Evolutionary conservation across 2,329 filamentous ascomycete genomes (phyloP), one percentile per base, ranked within the genome.

Genomic region (Fusarium coicis): DNA sequence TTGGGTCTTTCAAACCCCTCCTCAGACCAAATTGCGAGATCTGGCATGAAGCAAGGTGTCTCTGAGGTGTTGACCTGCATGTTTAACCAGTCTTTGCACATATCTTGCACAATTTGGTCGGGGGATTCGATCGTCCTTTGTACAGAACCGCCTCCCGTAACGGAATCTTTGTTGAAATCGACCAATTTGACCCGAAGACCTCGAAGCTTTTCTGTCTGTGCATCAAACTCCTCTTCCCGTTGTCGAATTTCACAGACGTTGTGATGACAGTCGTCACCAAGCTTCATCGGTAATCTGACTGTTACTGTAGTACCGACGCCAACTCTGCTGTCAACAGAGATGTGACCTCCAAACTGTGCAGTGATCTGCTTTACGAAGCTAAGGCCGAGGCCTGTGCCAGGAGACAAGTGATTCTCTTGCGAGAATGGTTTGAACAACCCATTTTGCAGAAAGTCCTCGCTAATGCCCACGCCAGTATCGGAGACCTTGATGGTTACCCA

Each of bases 391-490:
- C 92, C 91, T 1, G 89, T 88, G 0, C 92, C 91, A 0, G 88
- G 86, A 0, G 87, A 84, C 2, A 93, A 79, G 0, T 83, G 80
- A 53, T 92, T 86, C 74, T 93, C 92, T 69, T 93, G 92, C 0
- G 85, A 80, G 68, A 93, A 93, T 0, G 91, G 89, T 0, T 86
- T 88, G 76, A 91, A 93, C 0, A 93, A 79, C 19, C 86, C 85
- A 14, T 88, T 86, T 26, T 87, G 84, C 16, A 93, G 80, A 70
- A 89, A 93, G 15, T 92, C 88, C 10, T 88, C 83, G 0, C 87
- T 87, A 39, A 93, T 93, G 3, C 92, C 92, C 49, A 86, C 86
- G 2, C 92, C 92, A 0, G 91, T 91, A 73, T 93, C 92, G 0
- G 84, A 83, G 4, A 93, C 87, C 0, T 84, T 87, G 10, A 91